Conservation (phyloP, 1,139 yeast genomes). For the Debaryomyces udenii region DNA sequence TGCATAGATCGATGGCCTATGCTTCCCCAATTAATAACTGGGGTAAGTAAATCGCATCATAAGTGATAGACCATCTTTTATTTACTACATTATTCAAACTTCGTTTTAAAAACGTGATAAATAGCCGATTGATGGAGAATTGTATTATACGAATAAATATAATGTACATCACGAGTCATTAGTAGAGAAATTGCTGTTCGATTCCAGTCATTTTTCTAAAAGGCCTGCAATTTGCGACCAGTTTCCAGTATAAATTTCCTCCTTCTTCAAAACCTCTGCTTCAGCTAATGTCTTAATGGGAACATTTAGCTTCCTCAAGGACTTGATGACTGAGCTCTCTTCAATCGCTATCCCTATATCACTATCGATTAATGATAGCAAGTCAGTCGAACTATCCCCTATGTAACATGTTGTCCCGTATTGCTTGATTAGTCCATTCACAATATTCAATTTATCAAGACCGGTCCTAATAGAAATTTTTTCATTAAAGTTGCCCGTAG, state of each 20-base stretch:
- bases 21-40: slow-evolving; percentile 34
- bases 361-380: slow-evolving; percentile 53
- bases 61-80: not conserved
- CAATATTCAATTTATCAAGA: slow-evolving; percentile 48
- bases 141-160: too few relatives aligned
- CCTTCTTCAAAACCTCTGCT: not conserved
- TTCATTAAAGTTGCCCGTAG: slow-evolving; percentile 43
- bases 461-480: slow-evolving; percentile 52
- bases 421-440: slow-evolving; percentile 23
- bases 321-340: slow-evolving; percentile 25
- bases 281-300: slow-evolving; percentile 3
- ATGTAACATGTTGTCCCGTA: slow-evolving; percentile 43
- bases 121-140: too few relatives aligned
- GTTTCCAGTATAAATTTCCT: slow-evolving; percentile 14
- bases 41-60: slow-evolving; percentile 26
- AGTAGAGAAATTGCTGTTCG: too few relatives aligned
- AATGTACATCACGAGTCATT: too few relatives aligned
- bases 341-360: slow-evolving; percentile 53
- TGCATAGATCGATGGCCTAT: slow-evolving; percentile 35
- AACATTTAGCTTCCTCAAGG: slow-evolving; percentile 12
- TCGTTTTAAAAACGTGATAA: too few relatives aligned
- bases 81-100: too few relatives aligned
- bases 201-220: slow-evolving; percentile 4
- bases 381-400: slow-evolving; percentile 72
- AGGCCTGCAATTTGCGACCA: slow-evolving; percentile 14